These are phyloP conservation scores for Eucalyptus polybractea DNA, from an alignment of 345 rosid genomes.

Conservation along the genomic window DNA sequence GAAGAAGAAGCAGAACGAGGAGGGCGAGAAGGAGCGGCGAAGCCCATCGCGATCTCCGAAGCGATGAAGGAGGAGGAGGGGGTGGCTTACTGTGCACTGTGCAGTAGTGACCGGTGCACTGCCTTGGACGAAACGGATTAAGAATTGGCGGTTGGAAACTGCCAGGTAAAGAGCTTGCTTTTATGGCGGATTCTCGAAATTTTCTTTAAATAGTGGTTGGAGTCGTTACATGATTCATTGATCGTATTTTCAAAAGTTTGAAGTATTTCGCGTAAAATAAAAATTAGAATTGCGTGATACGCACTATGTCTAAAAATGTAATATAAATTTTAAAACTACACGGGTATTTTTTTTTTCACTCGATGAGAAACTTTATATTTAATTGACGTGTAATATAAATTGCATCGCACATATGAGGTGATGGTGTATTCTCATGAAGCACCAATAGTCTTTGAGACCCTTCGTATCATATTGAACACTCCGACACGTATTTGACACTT, in stretches of 20 bases:
- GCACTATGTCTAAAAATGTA: not conserved
- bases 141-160: not conserved
- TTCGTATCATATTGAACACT: fast-evolving
- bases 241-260: not conserved
- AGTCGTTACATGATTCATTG: not conserved
- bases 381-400: not conserved
- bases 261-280: not conserved
- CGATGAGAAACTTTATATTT: not conserved
- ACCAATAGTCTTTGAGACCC: fast-evolving
- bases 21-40: not conserved
- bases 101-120: not conserved
- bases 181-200: not conserved
- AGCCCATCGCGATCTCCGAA: not conserved
- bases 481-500: fast-evolving
- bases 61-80: not conserved
- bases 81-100: not conserved
- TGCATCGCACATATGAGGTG: fast-evolving
- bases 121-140: not conserved
- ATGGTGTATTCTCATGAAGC: not conserved
- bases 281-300: not conserved
- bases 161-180: not conserved
- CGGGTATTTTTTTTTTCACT: no score
- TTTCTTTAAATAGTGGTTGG: not conserved
- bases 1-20: not conserved
- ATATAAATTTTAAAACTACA: not conserved